These are phyloP conservation scores for Caryopteris hybrid DNA, from an alignment of 305 asterid species.

Conservation along the genomic window DNA sequence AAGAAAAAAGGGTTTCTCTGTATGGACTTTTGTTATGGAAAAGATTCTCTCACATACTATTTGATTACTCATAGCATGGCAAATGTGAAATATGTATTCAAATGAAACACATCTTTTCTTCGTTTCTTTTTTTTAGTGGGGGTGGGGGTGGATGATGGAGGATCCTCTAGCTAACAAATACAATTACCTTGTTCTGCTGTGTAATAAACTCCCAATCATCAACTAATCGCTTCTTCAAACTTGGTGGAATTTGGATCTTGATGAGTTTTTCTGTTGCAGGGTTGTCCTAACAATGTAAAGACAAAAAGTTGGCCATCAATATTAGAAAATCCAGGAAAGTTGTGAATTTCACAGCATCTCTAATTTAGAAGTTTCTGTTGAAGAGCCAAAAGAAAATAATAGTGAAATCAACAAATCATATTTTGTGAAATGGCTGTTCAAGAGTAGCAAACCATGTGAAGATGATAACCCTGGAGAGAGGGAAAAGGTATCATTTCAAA, in stretches of 20 bases:
- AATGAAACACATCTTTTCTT: background rate
- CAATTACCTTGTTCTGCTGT: slow-evolving; percentile 78
- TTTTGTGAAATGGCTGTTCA: slow-evolving; percentile 3
- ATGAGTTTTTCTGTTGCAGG: slow-evolving; percentile 55
- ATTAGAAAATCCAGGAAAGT: slow-evolving; percentile 1
- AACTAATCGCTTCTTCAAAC: slow-evolving; percentile 72
- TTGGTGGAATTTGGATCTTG: slow-evolving; percentile 71
- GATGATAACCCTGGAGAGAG: background rate
- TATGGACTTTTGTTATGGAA: background rate
- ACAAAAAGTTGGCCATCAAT: slow-evolving; percentile 19
- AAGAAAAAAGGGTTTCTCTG: background rate
- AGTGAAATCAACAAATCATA: background rate
- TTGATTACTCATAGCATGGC: background rate
- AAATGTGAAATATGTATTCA: slow-evolving; percentile 4
- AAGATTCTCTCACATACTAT: background rate
- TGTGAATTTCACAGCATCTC: background rate
- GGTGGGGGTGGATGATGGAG: background rate
- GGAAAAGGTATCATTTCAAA: slow-evolving; percentile 1
- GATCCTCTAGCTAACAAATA: background rate
- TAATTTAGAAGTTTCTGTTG: background rate
- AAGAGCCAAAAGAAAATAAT: background rate
- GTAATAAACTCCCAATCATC: slow-evolving; percentile 81
- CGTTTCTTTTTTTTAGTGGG: background rate
- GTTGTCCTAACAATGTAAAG: slow-evolving; percentile 38
- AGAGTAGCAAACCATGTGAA: background rate